phyloP scores from a whole-genome alignment of 2,329 filamentous ascomycete species.

The Verticillium nonalfalfae region DNA sequence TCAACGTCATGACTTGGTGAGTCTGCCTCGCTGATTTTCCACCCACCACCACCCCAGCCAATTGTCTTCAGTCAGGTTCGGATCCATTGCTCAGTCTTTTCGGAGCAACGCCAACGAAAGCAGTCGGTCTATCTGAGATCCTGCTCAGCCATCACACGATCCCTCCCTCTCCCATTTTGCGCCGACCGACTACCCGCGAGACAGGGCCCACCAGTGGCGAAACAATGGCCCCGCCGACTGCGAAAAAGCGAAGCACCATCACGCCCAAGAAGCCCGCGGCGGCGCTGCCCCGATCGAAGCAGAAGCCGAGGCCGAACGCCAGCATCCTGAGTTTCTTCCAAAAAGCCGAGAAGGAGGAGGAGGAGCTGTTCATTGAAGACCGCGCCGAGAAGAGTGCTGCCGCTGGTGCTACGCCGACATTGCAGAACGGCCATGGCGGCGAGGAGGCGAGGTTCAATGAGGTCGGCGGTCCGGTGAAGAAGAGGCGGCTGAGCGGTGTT shows the following conservation, averaged over 20 bases:
- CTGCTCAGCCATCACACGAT: background rate
- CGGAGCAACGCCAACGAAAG: background rate
- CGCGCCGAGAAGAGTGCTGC: slow-evolving; percentile 6
- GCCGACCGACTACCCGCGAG: background rate
- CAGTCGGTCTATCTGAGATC: background rate
- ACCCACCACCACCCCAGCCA: background rate
- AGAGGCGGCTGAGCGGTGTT: slow-evolving; percentile 31
- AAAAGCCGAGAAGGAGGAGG: slow-evolving; percentile 55
- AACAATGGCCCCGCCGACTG: slow-evolving; percentile 8
- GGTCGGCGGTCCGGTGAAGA: slow-evolving; percentile 28
- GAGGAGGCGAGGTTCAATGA: slow-evolving; percentile 22
- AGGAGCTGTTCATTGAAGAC: slow-evolving; percentile 46
- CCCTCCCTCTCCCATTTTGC: background rate
- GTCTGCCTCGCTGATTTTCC: too few species aligned
- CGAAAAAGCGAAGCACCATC: slow-evolving; percentile 8
- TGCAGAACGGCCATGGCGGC: background rate
- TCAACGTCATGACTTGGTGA: background rate
- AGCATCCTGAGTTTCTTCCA: slow-evolving; percentile 73
- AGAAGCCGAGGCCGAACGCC: slow-evolving; percentile 42
- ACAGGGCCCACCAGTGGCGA: background rate
- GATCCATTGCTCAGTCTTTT: too few species aligned
- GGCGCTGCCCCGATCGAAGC: slow-evolving; percentile 18
- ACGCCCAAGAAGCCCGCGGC: slow-evolving; percentile 9
- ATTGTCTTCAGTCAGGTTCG: background rate
- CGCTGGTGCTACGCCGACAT: too few species aligned